Evolutionary conservation across 345 rosid species (phyloP), one percentile per base, ranked within the genome.

Genomic region (Boechera retrofracta): DNA sequence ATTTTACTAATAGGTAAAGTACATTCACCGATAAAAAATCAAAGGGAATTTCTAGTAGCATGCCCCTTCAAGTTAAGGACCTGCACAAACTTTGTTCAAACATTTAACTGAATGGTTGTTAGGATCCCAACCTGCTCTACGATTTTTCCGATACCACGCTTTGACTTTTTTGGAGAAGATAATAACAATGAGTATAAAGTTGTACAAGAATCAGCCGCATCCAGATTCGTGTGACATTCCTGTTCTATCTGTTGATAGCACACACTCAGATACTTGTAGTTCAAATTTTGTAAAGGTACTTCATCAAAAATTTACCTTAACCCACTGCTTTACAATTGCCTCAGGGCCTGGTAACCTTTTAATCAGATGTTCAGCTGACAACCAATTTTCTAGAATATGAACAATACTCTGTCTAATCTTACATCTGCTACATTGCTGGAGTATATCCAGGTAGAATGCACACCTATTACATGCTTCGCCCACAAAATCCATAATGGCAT

Each of bases 291-390:
- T 65, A 42, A 62, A 53, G 51, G 41, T 33, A 67, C 13, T 39
- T 56, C 35, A 63, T 74, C 9, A 66, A 80, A 55, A 67, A 42
- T 69, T 72, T 86, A 91, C 99, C 99, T 92, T 94, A 77, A 87
- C 96, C 99, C 99, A 94, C 55, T 86, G 91, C 80, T 88, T 87
- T 77, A 94, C 90, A 86, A 92, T 69, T 73, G 88, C 77, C 73
- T 71, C 76, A 24, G 94, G 99, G 85, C 82, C 85, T 48, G 90
- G 85, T 74, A 89, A 63, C 75, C 39, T 64, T 64, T 61, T 80
- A 58, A 86, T 83, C 81, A 82, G 76, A 64, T 71, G 76, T 74
- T 78, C 88, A 82, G 87, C 95, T 72, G 73, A 62, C 13, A 88
- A 83, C 99, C 98, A 94, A 69, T 67, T 82, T 80, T 85, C 89